These are phyloP conservation scores for Omphalea diandra DNA, from an alignment of 441 rosid genomes.

Conservation along the genomic window DNA sequence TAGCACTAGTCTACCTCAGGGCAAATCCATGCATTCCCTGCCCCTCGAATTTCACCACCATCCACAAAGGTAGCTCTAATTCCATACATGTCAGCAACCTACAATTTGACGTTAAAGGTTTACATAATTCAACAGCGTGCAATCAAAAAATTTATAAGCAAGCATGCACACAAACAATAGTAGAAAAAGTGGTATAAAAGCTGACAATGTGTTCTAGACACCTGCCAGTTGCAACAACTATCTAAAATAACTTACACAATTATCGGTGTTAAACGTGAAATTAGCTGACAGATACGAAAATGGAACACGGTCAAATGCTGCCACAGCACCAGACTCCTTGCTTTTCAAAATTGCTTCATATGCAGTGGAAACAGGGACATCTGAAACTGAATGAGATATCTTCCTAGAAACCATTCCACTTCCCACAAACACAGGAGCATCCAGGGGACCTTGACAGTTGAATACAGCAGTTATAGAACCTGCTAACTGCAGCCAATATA, in stretches of 20 bases:
- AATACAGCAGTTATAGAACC: constrained; percentile 98
- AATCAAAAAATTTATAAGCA: not conserved
- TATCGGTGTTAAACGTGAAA: constrained; percentile 97
- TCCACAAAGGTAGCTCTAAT: constrained; percentile 99
- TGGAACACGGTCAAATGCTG: constrained; percentile 98
- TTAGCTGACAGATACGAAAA: constrained; percentile 98
- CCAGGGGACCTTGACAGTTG: constrained; percentile 99
- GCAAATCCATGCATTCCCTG: constrained; percentile 99
- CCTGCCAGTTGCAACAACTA: constrained; percentile 10
- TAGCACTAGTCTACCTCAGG: constrained; percentile 63
- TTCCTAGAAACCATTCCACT: constrained; percentile 97
- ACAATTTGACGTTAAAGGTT: constrained; percentile 28
- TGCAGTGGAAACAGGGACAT: constrained; percentile 71
- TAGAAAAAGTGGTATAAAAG: constrained; percentile 8
- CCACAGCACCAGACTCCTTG: constrained; percentile 99
- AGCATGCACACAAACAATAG: not conserved
- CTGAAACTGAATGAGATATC: constrained; percentile 65
- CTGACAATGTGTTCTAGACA: not conserved
- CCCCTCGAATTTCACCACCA: constrained; percentile 99
- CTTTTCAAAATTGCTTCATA: constrained; percentile 87
- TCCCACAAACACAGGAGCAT: constrained; percentile 97
- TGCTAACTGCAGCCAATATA: constrained; percentile 70
- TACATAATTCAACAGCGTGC: not conserved
- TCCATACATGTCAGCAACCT: constrained; percentile 99
- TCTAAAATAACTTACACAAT: constrained; percentile 65